phyloP scores from a whole-genome alignment of 2,329 filamentous ascomycete species.

The Arthrocladium fulminans region DNA sequence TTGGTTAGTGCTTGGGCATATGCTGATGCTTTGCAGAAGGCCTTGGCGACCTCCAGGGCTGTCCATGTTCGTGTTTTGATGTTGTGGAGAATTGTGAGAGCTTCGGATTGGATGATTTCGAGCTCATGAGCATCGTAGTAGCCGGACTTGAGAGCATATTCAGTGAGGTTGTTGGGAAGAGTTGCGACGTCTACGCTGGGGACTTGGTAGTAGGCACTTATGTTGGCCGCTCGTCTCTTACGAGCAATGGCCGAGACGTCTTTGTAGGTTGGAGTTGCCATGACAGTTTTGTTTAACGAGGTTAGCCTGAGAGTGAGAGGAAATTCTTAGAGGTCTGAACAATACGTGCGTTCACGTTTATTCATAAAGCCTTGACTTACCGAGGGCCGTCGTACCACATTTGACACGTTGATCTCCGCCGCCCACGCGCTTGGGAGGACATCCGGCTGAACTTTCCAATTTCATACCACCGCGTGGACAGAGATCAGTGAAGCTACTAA shows the following conservation, averaged over 20 bases:
- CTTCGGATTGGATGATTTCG: constrained; percentile 39
- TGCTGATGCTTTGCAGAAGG: constrained; percentile 44
- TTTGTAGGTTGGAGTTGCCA: constrained; percentile 24
- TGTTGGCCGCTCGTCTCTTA: constrained; percentile 23
- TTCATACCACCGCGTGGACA: no score
- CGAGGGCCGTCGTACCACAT: background rate
- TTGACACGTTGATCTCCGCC: background rate
- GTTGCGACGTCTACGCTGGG: constrained; percentile 18
- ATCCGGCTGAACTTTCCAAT: no score
- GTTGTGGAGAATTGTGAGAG: constrained; percentile 28
- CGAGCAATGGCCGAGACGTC: constrained; percentile 31
- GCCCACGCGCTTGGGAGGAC: background rate
- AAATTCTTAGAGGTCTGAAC: background rate
- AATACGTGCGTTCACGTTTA: background rate
- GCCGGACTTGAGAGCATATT: constrained; percentile 37
- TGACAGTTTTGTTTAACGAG: no score
- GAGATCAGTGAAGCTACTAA: no score
- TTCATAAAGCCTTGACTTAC: background rate
- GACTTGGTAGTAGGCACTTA: constrained; percentile 20
- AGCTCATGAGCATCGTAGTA: constrained; percentile 50
- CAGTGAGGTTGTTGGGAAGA: constrained; percentile 20
- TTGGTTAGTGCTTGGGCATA: constrained; percentile 39
- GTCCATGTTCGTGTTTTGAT: constrained; percentile 37
- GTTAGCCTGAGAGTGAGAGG: background rate
- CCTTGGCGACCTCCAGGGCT: constrained; percentile 44